Evolutionary conservation across 495 filamentous ascomycete genomes (phyloP), one percentile per base, ranked within the genome.

Genomic region (Trypethelium eluteriae): DNA sequence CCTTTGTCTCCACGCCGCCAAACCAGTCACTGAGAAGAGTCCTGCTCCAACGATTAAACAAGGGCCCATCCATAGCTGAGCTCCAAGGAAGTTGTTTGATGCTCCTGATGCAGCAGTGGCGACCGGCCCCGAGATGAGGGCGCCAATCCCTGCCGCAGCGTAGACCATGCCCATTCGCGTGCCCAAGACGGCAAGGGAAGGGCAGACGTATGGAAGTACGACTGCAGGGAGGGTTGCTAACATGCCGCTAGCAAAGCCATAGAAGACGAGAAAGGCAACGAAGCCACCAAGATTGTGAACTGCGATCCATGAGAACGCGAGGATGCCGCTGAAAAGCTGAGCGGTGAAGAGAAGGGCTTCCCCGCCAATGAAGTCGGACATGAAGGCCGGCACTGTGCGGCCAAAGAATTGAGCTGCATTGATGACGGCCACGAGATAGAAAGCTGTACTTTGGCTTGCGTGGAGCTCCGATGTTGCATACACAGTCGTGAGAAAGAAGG

Each of bases 231-330:
- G 85, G 12, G 91, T 72, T 35, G 82, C 85, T 16, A 92, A 87
- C 46, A 92, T 84, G 0, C 84, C 84, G 18, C 89, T 89, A 2
- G 87, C 88, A 70, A 86, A 88, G 18, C 89, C 89, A 69, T 88
- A 92, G 1, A 93, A 75, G 35, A 84, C 71, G 25, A 80, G 72
- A 62, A 90, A 79, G 3, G 85, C 80, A 36, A 90, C 80, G 34
- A 89, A 76, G 0, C 82, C 81, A 0, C 78, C 81, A 0, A 79
- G 67, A 10, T 74, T 82, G 50, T 79, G 72, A 6, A 88, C 79
- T 3, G 78, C 76, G 32, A 89, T 81, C 82, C 86, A 86, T 46
- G 80, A 80, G 70, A 88, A 86, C 14, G 79, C 80, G 14, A 90
- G 73, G 5, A 88, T 76, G 0, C 77, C 78, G 41, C 84, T 80